Percentiles rank a stretch among this genome's conserved stretches.
Evolutionary conservation across 2,329 filamentous ascomycete genomes (phyloP).

Genomic region (Simplicillium aogashimaense): DNA sequence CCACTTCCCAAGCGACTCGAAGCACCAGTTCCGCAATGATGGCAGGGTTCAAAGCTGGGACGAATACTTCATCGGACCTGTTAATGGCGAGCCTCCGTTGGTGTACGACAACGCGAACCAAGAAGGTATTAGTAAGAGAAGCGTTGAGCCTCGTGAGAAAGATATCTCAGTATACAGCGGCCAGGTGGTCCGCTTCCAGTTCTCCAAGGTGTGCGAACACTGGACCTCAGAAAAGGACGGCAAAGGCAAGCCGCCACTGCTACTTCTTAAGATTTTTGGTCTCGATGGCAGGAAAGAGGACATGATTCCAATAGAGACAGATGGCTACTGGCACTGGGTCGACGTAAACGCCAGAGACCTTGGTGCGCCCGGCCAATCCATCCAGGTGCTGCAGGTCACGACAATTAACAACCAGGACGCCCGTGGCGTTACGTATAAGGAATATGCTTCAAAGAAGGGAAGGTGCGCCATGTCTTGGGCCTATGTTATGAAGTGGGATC

Average conservation of each 20-base stretch:
- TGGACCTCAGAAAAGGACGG: slow-evolving; percentile 67
- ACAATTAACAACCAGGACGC: slow-evolving; percentile 34
- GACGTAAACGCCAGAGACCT: slow-evolving; percentile 61
- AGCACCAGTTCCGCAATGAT: slow-evolving; percentile 66
- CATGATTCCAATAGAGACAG: slow-evolving; percentile 62
- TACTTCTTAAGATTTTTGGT: slow-evolving; percentile 59
- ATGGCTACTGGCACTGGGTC: slow-evolving; percentile 71
- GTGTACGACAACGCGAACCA: slow-evolving; percentile 33
- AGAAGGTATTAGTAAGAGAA: slow-evolving; percentile 44
- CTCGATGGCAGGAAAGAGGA: slow-evolving; percentile 58
- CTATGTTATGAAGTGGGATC: slow-evolving; percentile 37
- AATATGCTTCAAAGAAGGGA: slow-evolving; percentile 33
- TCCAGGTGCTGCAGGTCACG: slow-evolving; percentile 54
- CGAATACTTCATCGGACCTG: slow-evolving; percentile 63
- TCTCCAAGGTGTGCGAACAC: slow-evolving; percentile 70
- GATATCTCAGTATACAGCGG: slow-evolving; percentile 50
- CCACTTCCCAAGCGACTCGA: slow-evolving; percentile 65
- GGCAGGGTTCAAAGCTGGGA: slow-evolving; percentile 64
- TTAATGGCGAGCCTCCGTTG: slow-evolving; percentile 35
- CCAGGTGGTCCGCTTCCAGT: slow-evolving; percentile 63
- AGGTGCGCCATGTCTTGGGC: slow-evolving; percentile 33
- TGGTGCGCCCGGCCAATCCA: slow-evolving; percentile 57
- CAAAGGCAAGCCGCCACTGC: slow-evolving; percentile 53
- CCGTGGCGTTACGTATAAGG: slow-evolving; percentile 36
- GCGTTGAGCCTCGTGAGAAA: slow-evolving; percentile 42